Evolutionary conservation across 768 basidiomycete species (phyloP), one percentile per base, ranked within the genome.

Genomic region (Pleurotus cornucopiae): DNA sequence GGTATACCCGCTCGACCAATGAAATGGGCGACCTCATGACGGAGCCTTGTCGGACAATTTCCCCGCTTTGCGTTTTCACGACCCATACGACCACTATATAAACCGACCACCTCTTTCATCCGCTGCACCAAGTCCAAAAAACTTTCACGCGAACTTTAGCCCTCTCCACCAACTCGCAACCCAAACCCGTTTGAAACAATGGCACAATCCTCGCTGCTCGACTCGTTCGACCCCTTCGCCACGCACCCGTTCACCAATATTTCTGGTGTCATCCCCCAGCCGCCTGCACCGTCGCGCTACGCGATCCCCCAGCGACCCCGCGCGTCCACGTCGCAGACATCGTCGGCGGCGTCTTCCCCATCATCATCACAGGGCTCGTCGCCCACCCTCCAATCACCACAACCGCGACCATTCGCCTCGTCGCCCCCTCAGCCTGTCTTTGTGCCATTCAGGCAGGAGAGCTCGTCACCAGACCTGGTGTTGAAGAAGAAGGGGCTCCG

Each of bases 161-260:
- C 30, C 30, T 21, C 5, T 4, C 16, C 20, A 52, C 9, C 18
- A 13, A 49, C 23, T 26, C 54, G 25, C 55, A 16, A 48, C 49
- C 2, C 23, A 3, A 23, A 23, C 23, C 9, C 7, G 11, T 11
- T 11, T 2, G 30, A 34, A 34, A 49, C 46, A 49, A 76, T 73
- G 73, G 38, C 69, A 1, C 68, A 63, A 38, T 71, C 71, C 48
- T 63, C 69, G 1, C 57, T 71, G 7, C 71, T 74, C 61, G 68
- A 71, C 18, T 78, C 79, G 20, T 85, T 85, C 62, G 73, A 85
- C 71, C 83, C 83, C 40, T 79, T 80, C 63, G 79, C 77, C 18
- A 75, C 73, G 16, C 81, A 85, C 65, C 81, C 82, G 7, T 86
- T 85, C 73, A 84, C 81, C 37, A 76, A 76, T 54, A 69, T 63